Base-by-base conservation (phyloP, 2,329 filamentous ascomycete genomes). In the Alternaria infectoria region DNA sequence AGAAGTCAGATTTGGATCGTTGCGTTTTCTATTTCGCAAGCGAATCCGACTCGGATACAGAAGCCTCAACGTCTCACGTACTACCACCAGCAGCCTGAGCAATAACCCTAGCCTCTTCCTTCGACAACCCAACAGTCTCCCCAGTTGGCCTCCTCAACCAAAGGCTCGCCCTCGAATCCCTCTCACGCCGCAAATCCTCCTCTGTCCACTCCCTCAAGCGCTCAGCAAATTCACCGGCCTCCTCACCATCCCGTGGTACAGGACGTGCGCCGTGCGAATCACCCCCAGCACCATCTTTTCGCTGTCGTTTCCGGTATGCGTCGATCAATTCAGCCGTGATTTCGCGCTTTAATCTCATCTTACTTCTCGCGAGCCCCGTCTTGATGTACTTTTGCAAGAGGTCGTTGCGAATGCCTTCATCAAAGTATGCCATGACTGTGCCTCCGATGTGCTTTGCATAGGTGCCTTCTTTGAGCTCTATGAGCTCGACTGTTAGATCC, bases 281-380 rank as follows among this genome's bases (percentile, higher is more conserved):
- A 3, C 1, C 8, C 12, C 7, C 12, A 23, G 44, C 2, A 15
- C 21, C 7, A 3, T 15, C 7, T n/a, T 46, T 46, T 1, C 44
- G 17, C 19, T 46, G 44, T 25, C 36, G 36, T 11, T 17, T 40
- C 36, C 36, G 36, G 9, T 40, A 40, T 17, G 36, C 36, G 8
- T 40, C 36, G 4, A 40, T 40, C 5, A 40, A 17, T 17, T 40
- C 36, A 40, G 36, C 36, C n/a, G 15, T 40, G 36, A 40, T 40
- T 1, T 40, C 36, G 8, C 36, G 36, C 36, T 40, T 40, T 6
- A 17, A 17, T 11, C 36, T 3, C 9, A 0, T 40, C n/a, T 17
- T 40, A 17, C 36, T 40, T 0, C 1, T 2, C 0, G 13, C 11
- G 5, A 46, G 12, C 0, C 21, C 44, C 0, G 0, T 13, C 12